Base-by-base conservation (phyloP, 768 basidiomycete genomes). In the Xerocomellus dryophilus region DNA sequence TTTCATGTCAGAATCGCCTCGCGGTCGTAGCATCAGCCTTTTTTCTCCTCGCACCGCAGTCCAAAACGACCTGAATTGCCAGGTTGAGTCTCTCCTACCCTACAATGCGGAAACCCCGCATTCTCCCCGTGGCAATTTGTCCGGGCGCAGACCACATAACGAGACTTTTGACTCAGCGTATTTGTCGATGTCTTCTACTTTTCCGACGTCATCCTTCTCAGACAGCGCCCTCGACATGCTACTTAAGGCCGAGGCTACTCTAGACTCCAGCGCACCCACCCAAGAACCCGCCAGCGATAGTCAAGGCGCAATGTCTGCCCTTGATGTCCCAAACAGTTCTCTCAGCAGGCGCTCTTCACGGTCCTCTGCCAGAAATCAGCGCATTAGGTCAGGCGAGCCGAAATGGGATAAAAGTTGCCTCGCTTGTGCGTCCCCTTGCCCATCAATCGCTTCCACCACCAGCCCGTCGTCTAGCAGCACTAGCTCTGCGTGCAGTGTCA, bases 21-120 rank as follows among this genome's bases (percentile, higher is more conserved):
- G 65, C 61, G 66, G 66, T 41, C 69, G 70, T 57, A 70, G 67
- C 57, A 65, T 71, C 27, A 72, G 66, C 53, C 67, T 68, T 17
- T 63, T 61, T 51, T 70, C 66, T 59, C 63, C 67, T 61, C 65
- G 60, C 47, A 58, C 59, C 63, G 63, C 66, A 65, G 60, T 21
- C n/a, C 56, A 61, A 57, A 57, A 38, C 50, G 51, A 54, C 47
- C 50, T 46, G 56, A 56, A 56, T 57, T 60, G 29, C 44, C 60
- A 56, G 40, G 53, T 59, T 50, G 62, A 52, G 15, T 47, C 62
- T 57, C 31, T 46, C 50, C 47, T 65, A 54, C 60, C 68, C 61
- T 63, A 52, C 65, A 72, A 70, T 53, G 71, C 67, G 69, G 71
- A 60, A 64, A 43, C 65, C 60, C 70, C 61, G 62, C 64, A 62